Percentiles rank a stretch among this genome's conserved stretches.
These are phyloP conservation scores for Clonostachys solani DNA, from an alignment of 2,329 filamentous ascomycete genomes.

Conservation along the genomic window DNA sequence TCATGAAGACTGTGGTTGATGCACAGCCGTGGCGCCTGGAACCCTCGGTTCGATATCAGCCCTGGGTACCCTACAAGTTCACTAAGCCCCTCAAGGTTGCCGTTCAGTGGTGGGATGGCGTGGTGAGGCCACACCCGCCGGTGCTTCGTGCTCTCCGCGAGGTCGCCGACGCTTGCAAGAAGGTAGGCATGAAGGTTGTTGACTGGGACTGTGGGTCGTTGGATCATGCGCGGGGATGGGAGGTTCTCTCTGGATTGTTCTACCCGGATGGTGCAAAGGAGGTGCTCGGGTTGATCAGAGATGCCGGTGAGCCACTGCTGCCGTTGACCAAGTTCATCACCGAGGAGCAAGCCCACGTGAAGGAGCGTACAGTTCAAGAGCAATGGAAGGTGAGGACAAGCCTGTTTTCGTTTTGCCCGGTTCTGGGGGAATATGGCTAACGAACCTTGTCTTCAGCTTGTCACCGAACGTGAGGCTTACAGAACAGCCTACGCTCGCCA, in stretches of 20 bases:
- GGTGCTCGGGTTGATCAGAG: conserved; percentile 41
- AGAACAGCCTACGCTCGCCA: conserved; percentile 25
- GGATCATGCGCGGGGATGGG: conserved; percentile 46
- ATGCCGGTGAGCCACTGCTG: conserved; percentile 51
- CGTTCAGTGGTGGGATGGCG: conserved; percentile 52
- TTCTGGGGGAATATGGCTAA: background rate
- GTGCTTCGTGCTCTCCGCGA: conserved; percentile 51
- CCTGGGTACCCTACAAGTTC: conserved; percentile 26
- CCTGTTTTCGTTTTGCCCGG: too few relatives aligned
- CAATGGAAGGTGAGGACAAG: conserved; percentile 31
- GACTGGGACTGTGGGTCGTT: conserved; percentile 45
- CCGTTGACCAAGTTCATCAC: conserved; percentile 57
- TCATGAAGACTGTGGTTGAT: conserved; percentile 22
- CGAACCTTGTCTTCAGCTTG: conserved; percentile 13
- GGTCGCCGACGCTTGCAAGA: conserved; percentile 42
- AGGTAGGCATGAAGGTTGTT: conserved; percentile 47
- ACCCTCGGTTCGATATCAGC: conserved; percentile 19
- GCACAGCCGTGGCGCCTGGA: conserved; percentile 25
- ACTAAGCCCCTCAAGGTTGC: conserved; percentile 51
- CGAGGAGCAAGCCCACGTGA: conserved; percentile 41
- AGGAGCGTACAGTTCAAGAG: conserved; percentile 28
- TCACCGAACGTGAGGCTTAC: conserved; percentile 29
- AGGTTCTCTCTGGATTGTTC: conserved; percentile 42
- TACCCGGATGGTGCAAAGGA: conserved; percentile 58
- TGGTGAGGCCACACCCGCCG: conserved; percentile 57